phyloP scores from a whole-genome alignment of 768 basidiomycete species.

The Pisolithus sp. region DNA sequence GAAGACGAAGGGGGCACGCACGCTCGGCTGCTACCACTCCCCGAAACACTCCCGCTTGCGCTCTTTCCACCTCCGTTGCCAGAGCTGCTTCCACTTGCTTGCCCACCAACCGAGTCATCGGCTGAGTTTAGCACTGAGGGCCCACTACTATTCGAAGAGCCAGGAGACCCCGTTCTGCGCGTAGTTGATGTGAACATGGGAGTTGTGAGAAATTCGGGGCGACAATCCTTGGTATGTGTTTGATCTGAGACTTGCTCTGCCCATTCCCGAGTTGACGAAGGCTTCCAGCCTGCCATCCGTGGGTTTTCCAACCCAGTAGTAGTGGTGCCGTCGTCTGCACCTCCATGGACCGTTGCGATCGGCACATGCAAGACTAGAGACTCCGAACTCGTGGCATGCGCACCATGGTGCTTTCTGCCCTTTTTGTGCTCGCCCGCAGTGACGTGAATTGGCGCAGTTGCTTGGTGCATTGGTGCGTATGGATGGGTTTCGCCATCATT shows the following conservation, averaged over 20 bases:
- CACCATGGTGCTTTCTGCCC: slow-evolving; percentile 7
- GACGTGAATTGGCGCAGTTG: slow-evolving; percentile 22
- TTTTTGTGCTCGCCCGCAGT: slow-evolving; percentile 24
- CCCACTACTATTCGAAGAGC: slow-evolving; percentile 20
- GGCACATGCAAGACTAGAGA: slow-evolving; percentile 27
- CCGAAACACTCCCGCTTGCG: slow-evolving; percentile 10
- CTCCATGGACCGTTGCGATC: slow-evolving; percentile 9
- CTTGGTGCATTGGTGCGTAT: slow-evolving; percentile 3
- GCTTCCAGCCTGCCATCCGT: slow-evolving; percentile 17
- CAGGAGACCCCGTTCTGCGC: slow-evolving; percentile 19
- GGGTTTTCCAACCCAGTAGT: slow-evolving; percentile 14
- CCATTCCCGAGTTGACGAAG: slow-evolving; percentile 38
- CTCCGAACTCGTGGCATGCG: slow-evolving; percentile 12
- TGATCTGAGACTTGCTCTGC: slow-evolving; percentile 37
- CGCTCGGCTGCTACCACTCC: slow-evolving; percentile 2
- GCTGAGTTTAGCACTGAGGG: slow-evolving; percentile 18
- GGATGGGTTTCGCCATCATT: not conserved
- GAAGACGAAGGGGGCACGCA: slow-evolving; percentile 8
- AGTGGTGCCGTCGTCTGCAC: slow-evolving; percentile 11
- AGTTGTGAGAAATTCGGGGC: slow-evolving; percentile 1
- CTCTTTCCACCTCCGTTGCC: slow-evolving; percentile 8
- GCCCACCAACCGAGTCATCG: slow-evolving; percentile 16
- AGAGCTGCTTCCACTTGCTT: slow-evolving; percentile 6
- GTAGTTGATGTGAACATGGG: slow-evolving; percentile 4
- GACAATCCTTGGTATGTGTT: slow-evolving; percentile 12